These are phyloP conservation scores for Leptomonas seymouri DNA, from an alignment of 208 protist genomes.

Conservation along the genomic window DNA sequence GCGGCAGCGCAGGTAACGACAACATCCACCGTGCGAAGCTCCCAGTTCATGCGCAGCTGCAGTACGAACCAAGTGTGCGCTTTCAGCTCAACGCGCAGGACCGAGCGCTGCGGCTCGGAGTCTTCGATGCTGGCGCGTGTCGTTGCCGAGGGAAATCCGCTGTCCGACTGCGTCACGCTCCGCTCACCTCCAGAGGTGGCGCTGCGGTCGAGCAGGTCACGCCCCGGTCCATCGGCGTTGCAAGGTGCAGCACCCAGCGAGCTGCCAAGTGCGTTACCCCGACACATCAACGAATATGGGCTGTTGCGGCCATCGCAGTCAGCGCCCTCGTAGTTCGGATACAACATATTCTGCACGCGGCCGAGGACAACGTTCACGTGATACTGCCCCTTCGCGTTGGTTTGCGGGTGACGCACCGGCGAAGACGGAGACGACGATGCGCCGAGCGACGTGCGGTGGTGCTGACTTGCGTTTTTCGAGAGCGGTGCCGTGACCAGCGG, in stretches of 20 bases:
- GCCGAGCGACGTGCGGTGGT: neutral
- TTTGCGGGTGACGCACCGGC: neutral
- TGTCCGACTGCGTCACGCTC: neutral
- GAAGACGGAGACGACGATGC: neutral
- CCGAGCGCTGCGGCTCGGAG: neutral
- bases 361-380: conserved; percentile 2
- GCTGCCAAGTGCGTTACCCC: neutral
- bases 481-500: conserved; percentile 1
- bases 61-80: conserved; percentile 22
- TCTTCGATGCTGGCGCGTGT: neutral
- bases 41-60: conserved; percentile 15
- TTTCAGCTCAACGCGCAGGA: conserved; percentile 1
- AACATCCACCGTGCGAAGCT: conserved; percentile 18
- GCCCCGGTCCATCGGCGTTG: neutral
- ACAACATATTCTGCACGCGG: conserved; percentile 20
- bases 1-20: conserved; percentile 8
- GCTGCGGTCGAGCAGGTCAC: neutral
- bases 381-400: neutral
- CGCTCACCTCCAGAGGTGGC: neutral
- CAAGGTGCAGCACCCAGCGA: neutral
- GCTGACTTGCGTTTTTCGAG: neutral
- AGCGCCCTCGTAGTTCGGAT: conserved; percentile 17
- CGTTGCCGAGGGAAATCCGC: neutral
- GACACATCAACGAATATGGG: neutral
- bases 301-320: neutral